These are phyloP conservation scores for Selaginella tamariscina DNA, from an alignment of 75 land plant species.

Conservation along the genomic window DNA sequence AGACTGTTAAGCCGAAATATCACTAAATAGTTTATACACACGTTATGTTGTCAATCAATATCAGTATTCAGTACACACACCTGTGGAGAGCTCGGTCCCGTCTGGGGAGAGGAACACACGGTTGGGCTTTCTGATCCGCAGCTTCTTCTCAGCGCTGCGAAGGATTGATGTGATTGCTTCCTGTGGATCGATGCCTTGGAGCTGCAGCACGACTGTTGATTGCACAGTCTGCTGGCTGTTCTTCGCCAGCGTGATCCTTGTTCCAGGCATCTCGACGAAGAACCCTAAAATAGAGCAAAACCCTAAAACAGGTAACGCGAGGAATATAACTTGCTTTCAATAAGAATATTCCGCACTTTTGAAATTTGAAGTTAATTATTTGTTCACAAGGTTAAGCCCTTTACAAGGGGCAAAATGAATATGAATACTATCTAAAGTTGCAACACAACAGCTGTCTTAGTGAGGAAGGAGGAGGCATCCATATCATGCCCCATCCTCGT, in stretches of 20 bases:
- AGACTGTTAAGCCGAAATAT: too few relatives aligned
- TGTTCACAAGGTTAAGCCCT: too few relatives aligned
- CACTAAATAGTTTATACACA: too few relatives aligned
- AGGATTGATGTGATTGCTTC: not conserved
- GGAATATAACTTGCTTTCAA: too few relatives aligned
- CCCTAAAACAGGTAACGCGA: too few relatives aligned
- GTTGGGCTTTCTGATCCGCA: not conserved
- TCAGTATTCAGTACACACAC: too few relatives aligned
- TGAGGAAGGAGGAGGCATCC: conserved; percentile 60
- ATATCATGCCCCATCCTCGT: conserved; percentile 41
- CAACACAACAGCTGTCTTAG: conserved; percentile 55
- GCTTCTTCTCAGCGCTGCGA: not conserved
- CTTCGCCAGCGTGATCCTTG: not conserved
- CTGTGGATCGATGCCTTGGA: not conserved
- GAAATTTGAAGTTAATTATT: too few relatives aligned
- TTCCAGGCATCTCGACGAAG: conserved; percentile 3
- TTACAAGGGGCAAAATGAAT: too few relatives aligned
- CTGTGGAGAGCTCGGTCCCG: not conserved
- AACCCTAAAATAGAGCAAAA: too few relatives aligned
- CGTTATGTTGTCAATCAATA: too few relatives aligned
- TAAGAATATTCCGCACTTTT: too few relatives aligned
- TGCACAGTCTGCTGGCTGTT: not conserved
- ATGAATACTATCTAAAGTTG: conserved; percentile 43
- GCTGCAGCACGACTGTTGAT: not conserved
- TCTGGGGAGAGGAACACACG: not conserved